Base-by-base conservation (phyloP, 768 basidiomycete species). In the Tubosaeta sp. region DNA sequence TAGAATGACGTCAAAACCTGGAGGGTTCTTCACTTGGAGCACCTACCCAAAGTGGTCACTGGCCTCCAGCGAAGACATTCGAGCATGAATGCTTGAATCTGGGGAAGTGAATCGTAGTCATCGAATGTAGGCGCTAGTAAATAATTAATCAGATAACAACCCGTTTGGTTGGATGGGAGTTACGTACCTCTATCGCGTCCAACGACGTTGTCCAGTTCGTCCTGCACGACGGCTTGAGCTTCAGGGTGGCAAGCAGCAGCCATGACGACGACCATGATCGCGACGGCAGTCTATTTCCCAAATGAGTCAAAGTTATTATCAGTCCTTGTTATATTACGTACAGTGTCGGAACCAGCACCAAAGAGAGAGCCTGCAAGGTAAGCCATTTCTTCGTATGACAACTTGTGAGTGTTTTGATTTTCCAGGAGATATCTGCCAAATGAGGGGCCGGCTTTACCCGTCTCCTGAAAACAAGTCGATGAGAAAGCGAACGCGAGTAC, bases 291-390 rank as follows among this genome's bases (percentile, higher is more conserved):
- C 58, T 74, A 44, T 44, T 31, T 39, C 19, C 14, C 5, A 32
- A 0, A 22, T 55, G 26, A 58, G 43, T 13, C 22, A 34, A 10
- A 6, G 5, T 5, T 33, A n/a, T 16, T 2, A 35, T 4, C 7
- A 32, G 22, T 1, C 16, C 31, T 12, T 22, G 9, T 34, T 35
- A n/a, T 22, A 33, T 34, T n/a, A 61, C 69, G 35, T 49, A 72
- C 74, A 13, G 84, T 85, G 56, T 84, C 84, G 0, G 80, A 77
- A 13, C 84, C 84, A 32, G 83, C 84, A 25, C 84, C 84, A 53
- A 83, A 86, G 66, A 86, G 79, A 35, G 76, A 75, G 0, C 84
- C 84, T 0, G 80, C 79, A 25, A 86, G 75, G 61, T 85, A 86
- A 0, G 83, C 78, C 26, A 77, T 75, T 59, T 86, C 83, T 49